Evolutionary conservation across 495 filamentous ascomycete species (phyloP).

Genomic region (Penicillium paradoxum): DNA sequence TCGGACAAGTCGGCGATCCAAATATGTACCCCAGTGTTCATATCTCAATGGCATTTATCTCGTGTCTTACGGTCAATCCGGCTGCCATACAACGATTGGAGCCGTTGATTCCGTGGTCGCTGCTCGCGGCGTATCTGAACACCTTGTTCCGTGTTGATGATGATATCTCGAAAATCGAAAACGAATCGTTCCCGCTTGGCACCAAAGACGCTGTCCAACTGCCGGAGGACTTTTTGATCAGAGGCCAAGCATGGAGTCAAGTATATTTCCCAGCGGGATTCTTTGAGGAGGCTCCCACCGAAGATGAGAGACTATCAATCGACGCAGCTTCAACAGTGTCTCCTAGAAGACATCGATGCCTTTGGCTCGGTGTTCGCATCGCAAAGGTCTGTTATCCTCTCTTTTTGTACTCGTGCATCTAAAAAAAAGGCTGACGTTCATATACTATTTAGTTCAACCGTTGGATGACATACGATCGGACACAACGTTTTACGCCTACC

Average conservation of each 20-base stretch:
- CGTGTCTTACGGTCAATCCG: slow-evolving; percentile 49
- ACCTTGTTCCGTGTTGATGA: slow-evolving; percentile 45
- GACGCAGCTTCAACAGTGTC: not conserved
- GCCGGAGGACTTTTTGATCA: slow-evolving; percentile 78
- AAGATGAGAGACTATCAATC: slow-evolving; percentile 64
- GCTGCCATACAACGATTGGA: slow-evolving; percentile 50
- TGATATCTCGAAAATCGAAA: slow-evolving; percentile 44
- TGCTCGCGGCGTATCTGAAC: slow-evolving; percentile 62
- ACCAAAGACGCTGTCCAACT: slow-evolving; percentile 56
- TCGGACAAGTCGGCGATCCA: slow-evolving; percentile 55
- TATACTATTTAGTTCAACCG: slow-evolving; percentile 30
- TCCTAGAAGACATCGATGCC: not conserved
- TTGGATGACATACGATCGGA: slow-evolving; percentile 36
- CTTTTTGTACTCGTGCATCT: not conserved
- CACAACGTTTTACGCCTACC: slow-evolving; percentile 28
- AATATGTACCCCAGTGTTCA: slow-evolving; percentile 66
- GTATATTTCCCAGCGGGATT: slow-evolving; percentile 64
- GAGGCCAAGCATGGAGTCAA: slow-evolving; percentile 68
- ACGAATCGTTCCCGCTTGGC: slow-evolving; percentile 47
- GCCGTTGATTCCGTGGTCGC: slow-evolving; percentile 61
- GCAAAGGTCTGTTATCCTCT: slow-evolving; percentile 40
- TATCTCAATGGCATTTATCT: slow-evolving; percentile 63
- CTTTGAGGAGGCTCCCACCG: slow-evolving; percentile 63
- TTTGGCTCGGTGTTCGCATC: slow-evolving; percentile 6
- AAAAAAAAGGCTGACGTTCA: not conserved